Base-by-base conservation (phyloP, 1,284 basidiomycete species). In the Tilletia setariae region DNA sequence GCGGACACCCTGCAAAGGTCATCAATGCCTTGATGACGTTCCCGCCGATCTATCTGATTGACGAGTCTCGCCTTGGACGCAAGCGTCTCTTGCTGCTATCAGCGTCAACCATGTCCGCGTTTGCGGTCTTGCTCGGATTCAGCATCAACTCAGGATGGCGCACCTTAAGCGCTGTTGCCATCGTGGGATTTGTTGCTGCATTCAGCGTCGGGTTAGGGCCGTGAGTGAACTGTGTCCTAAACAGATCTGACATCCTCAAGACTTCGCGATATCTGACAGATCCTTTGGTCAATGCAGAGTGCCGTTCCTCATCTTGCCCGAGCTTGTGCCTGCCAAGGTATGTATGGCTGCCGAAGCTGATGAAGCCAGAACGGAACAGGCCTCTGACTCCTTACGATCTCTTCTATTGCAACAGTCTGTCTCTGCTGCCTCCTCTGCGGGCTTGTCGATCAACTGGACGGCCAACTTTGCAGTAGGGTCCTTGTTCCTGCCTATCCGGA, bases 121-220 rank as follows among this genome's bases (percentile, higher is more conserved):
- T 90, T 2, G 87, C 91, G 42, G 72, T 89, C 1, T 83, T 87
- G 23, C 87, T 94, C 6, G 92, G 90, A 1, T 85, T 89, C 66
- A 90, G 90, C 0, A 85, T 96, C 68, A 83, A 86, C 68, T 86
- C 87, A 15, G 70, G 69, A 1, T 70, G 73, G 49, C 51, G 65
- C 23, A 83, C 85, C 6, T 78, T 93, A 9, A 88, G 90, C 8
- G 93, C 90, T 66, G 79, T 91, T 28, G 88, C 90, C 2, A 92
- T 96, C 73, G 83, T 93, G 61, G 85, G 87, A 1, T 94, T 96
- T 80, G 90, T 96, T 43, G 92, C 90, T 89, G 90, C 90, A 0
- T 97, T 95, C 81, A 90, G 92, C 0, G 84, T 91, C 46, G 94
- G 94, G 0, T 86, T 96, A n/a, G 94, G 94, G 0, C 93, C 94